Base-by-base conservation (phyloP, 805 yeast species). In the Candida insectorum region DNA sequence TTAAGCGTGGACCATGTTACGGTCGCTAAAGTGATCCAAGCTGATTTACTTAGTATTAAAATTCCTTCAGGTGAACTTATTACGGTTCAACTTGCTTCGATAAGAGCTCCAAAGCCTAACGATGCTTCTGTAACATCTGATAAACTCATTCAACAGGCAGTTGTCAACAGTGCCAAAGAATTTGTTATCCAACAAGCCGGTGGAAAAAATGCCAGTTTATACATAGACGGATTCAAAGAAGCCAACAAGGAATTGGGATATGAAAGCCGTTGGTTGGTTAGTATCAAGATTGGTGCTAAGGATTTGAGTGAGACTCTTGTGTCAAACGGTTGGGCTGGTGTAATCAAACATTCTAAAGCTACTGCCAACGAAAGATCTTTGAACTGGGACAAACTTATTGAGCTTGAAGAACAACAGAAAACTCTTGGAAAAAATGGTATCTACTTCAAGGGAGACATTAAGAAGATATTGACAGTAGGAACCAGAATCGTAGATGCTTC, bases 401-500 rank as follows among this genome's bases (percentile, higher is more conserved):
- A 84, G 51, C 65, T 78, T 30, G 95, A 87, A 54, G 65, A 69
- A 26, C 65, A 65, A 26, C 82, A 89, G 11, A 65, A 62, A 39
- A 72, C 69, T 35, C 58, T 60, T 16, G 64, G 55, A 16, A 75
- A 79, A 44, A 64, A 64, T 28, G 95, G 95, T 14, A 65, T 87
- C 26, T 78, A 72, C 51, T 71, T 66, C 38, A 69, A 73, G 17
- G 47, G 47, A 12, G 69, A 64, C 37, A 49, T 63, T 32, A 44
- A 47, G 34, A 77, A 78, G 49, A 51, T 65, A 10, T 70, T 74
- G 33, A 76, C 77, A 11, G 75, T 75, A 11, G 60, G 75, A 14
- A 78, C 77, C 24, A 71, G 86, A 45, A 58, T 77, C 20, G 83
- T 84, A 21, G 91, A 87, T 54, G 95, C 94, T 4, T 81, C 91